These are phyloP conservation scores for Bretschneidera sinensis DNA, from an alignment of 345 rosid genomes.

Conservation along the genomic window DNA sequence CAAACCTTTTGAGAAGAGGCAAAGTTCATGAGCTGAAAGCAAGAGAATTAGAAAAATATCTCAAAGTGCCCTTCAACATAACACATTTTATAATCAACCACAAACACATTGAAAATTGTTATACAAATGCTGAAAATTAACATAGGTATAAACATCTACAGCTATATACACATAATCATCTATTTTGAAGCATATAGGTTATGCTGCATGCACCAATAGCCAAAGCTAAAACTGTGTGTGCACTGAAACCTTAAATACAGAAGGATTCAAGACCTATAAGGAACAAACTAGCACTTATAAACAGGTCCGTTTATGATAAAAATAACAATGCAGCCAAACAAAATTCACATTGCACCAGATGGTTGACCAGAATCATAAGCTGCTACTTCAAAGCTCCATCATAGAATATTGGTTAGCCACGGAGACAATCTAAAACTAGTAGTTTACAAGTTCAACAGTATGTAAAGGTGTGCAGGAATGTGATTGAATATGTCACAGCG, in stretches of 20 bases:
- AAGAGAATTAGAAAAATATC: too few species aligned
- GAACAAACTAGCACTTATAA: not conserved
- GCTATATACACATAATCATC: not conserved
- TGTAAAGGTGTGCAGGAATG: not conserved
- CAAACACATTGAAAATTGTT: too few species aligned
- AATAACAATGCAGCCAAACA: not conserved
- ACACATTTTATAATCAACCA: too few species aligned
- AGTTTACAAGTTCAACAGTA: not conserved
- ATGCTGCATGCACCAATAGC: not conserved
- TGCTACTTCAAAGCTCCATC: not conserved
- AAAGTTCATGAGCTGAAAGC: too few species aligned
- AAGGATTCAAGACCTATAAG: not conserved
- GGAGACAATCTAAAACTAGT: not conserved
- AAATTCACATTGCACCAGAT: too few species aligned
- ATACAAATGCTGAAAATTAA: too few species aligned
- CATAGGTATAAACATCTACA: too few species aligned
- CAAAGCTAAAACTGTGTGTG: not conserved
- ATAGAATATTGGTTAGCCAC: not conserved
- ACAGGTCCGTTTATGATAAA: not conserved
- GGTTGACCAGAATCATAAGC: not conserved
- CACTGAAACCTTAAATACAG: not conserved
- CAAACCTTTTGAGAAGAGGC: too few species aligned
- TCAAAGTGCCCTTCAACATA: not conserved
- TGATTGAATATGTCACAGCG: not conserved
- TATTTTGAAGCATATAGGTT: too few species aligned